Evolutionary conservation across 2,329 filamentous ascomycete genomes (phyloP).

Genomic region (Venturia nashicola): DNA sequence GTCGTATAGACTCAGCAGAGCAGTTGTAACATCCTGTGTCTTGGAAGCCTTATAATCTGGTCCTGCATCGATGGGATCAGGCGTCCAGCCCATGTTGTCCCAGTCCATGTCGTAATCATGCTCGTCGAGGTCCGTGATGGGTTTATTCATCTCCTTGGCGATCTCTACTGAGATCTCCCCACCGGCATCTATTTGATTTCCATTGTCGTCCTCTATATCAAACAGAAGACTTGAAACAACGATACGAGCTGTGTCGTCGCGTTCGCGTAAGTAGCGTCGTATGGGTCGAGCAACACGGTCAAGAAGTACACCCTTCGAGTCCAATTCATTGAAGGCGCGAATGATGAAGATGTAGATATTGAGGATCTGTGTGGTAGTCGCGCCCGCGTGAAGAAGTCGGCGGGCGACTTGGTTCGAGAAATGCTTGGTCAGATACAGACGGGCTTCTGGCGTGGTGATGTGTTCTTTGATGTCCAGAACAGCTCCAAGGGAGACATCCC

Average conservation of each 20-base stretch:
- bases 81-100: slow-evolving; percentile 87
- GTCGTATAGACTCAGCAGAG: slow-evolving; percentile 76
- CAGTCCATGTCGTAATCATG: slow-evolving; percentile 61
- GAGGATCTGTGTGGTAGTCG: slow-evolving; percentile 64
- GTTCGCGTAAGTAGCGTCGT: slow-evolving; percentile 62
- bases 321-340: slow-evolving; percentile 60
- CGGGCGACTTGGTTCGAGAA: slow-evolving; percentile 55
- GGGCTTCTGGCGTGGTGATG: slow-evolving; percentile 54
- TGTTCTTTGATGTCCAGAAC: slow-evolving; percentile 61
- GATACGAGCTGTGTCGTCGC: slow-evolving; percentile 66
- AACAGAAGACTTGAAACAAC: slow-evolving; percentile 64
- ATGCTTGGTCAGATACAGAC: slow-evolving; percentile 55
- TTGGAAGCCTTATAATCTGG: slow-evolving; percentile 81
- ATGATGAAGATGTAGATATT: slow-evolving; percentile 72
- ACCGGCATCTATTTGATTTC: slow-evolving; percentile 29
- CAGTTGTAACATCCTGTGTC: slow-evolving; percentile 82
- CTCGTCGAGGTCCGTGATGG: slow-evolving; percentile 41
- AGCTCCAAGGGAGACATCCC: slow-evolving; percentile 59
- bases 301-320: slow-evolving; percentile 65
- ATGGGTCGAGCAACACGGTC: slow-evolving; percentile 62
- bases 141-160: slow-evolving; percentile 51
- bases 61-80: slow-evolving; percentile 84
- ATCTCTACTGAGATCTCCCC: slow-evolving; percentile 57
- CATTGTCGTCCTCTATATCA: slow-evolving; percentile 39
- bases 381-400: slow-evolving; percentile 60